Evolutionary conservation across 2,329 filamentous ascomycete genomes (phyloP).

Genomic region (Blumeria hordei): DNA sequence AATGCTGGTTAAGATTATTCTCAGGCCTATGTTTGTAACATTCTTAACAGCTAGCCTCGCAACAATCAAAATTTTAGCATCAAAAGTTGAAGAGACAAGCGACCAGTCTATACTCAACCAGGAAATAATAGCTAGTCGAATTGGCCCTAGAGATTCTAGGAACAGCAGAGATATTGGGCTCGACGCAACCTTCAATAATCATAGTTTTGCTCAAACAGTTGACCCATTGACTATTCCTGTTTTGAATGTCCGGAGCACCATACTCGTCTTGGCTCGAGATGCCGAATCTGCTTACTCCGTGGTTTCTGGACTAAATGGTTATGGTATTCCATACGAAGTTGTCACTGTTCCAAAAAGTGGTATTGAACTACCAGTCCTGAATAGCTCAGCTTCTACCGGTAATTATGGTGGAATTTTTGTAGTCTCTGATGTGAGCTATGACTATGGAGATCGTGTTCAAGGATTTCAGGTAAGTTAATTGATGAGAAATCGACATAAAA

Average conservation of each 20-base stretch:
- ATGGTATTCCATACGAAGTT: constrained; percentile 33
- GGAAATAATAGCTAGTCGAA: neutral
- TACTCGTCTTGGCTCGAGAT: constrained; percentile 31
- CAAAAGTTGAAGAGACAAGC: neutral
- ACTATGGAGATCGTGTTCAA: constrained; percentile 23
- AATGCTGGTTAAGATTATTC: neutral
- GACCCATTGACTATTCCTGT: neutral
- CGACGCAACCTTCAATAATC: neutral
- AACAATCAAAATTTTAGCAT: neutral
- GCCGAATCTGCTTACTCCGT: constrained; percentile 22
- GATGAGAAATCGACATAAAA: neutral
- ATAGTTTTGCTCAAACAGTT: neutral
- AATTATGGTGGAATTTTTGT: constrained; percentile 34
- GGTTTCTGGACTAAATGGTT: constrained; percentile 29
- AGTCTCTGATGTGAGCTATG: constrained; percentile 13
- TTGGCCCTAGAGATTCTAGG: neutral
- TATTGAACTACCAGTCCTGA: constrained; percentile 25
- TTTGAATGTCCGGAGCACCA: constrained; percentile 17
- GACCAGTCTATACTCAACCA: neutral
- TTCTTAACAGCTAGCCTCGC: neutral
- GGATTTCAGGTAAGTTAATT: constrained; percentile 4
- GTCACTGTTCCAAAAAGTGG: constrained; percentile 29
- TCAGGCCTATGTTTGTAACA: neutral
- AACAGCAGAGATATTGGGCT: neutral
- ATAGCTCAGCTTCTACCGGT: constrained; percentile 21